Base-by-base conservation (phyloP, 768 basidiomycete genomes). In the Phlebiopsis flavidoalba region DNA sequence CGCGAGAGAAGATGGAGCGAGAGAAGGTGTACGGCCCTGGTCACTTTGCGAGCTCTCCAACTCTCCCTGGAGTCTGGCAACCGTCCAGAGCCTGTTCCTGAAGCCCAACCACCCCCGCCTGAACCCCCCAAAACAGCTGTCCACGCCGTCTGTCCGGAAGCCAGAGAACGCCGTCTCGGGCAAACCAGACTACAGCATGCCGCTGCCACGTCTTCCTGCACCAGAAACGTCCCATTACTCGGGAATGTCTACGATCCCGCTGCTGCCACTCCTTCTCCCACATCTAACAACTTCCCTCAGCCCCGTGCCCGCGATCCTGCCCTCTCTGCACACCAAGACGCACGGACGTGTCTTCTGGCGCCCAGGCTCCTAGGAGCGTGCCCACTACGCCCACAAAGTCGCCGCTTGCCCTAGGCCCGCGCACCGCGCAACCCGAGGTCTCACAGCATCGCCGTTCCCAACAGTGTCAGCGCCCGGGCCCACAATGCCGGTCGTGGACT, bases 11-110 rank as follows among this genome's bases (percentile, higher is more conserved):
- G 80, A 79, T 95, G 69, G 95, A 98, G 70, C 80, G 97, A 58
- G 97, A 99, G 66, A 82, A 84, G 55, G 91, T 99, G 7, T 98
- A 95, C 73, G 97, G 96, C 0, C 87, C 88, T 0, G 95, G 95
- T 3, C 87, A 91, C 63, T 99, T 99, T 73, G 97, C 97, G 2
- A 90, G 84, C 57, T 97, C 95, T 0, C n/a, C 93, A 95, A 70
- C 75, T 95, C 11, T 89, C 87, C 24, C 70, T 91, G 15, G 72
- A 78, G 58, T 68, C 73, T 0, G 66, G 67, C 62, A 55, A 67
- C 22, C 57, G 70, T 21, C 54, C 67, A 36, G 64, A 68, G 40
- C 54, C 57, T 12, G 26, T 60, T 12, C 8, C 64, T 45, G 58
- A 55, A 15, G 50, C 55, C 17, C 43, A 67, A 22, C 58, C 59